Evolutionary conservation across 768 basidiomycete species (phyloP).

Genomic region (Leccinum pellstonianum): DNA sequence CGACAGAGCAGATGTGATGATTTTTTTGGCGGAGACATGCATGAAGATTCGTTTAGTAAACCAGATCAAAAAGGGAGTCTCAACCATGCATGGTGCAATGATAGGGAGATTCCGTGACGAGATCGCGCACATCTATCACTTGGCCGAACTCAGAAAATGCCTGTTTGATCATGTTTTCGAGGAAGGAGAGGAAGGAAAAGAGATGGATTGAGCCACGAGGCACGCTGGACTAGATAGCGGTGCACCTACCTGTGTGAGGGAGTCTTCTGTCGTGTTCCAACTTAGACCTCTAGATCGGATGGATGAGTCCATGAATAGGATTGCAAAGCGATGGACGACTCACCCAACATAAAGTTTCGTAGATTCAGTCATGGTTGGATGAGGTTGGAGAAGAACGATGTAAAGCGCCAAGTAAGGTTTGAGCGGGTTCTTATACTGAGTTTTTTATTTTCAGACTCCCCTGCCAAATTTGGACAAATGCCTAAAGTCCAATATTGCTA

Average conservation of each 20-base stretch:
- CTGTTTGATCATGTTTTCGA: constrained; percentile 22
- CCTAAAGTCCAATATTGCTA: too few species aligned
- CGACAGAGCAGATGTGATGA: constrained; percentile 1
- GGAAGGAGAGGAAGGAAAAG: constrained; percentile 9
- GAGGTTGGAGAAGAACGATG: constrained; percentile 17
- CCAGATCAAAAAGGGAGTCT: constrained; percentile 23
- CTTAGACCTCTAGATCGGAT: constrained; percentile 29
- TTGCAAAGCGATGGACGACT: constrained; percentile 2
- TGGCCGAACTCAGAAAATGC: constrained; percentile 44
- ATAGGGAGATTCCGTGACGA: constrained; percentile 29
- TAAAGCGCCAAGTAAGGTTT: constrained; percentile 16
- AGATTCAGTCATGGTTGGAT: constrained; percentile 24
- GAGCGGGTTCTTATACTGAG: constrained; percentile 28
- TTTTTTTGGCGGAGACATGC: constrained; percentile 21
- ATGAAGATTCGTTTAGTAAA: constrained; percentile 28
- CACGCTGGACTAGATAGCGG: background rate
- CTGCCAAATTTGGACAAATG: constrained; percentile 21
- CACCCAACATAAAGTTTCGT: constrained; percentile 35
- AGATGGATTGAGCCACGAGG: constrained; percentile 9
- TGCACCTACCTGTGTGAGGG: constrained; percentile 24
- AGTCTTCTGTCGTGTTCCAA: constrained; percentile 33
- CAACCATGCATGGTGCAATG: constrained; percentile 33
- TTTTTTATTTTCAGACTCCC: constrained; percentile 33
- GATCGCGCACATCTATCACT: constrained; percentile 50
- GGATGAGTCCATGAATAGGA: background rate